Evolutionary conservation across 176 grass and related monocot genomes (phyloP).

Genomic region (Aegilops tauschii): DNA sequence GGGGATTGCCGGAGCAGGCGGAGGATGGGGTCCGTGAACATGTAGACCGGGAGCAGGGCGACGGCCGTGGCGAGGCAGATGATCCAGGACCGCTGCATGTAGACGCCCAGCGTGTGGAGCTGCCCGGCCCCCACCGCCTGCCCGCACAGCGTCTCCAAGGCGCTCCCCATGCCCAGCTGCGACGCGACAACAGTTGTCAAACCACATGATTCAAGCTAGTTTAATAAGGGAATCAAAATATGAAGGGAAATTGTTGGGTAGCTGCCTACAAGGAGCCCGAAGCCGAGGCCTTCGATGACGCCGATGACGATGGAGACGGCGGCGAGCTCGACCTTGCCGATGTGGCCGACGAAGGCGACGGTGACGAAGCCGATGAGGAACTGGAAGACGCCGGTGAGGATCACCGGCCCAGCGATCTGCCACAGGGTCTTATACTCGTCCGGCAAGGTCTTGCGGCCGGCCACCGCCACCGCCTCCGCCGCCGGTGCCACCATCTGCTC

Average conservation of each 20-base stretch:
- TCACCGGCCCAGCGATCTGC: slow-evolving; percentile 52
- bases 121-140: slow-evolving; percentile 67
- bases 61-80: slow-evolving; percentile 45
- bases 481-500: slow-evolving; percentile 18
- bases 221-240: no score
- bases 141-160: slow-evolving; percentile 75
- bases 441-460: slow-evolving; percentile 24
- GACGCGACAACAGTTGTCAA: neutral
- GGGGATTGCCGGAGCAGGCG: slow-evolving; percentile 45
- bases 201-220: no score
- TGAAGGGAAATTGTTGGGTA: no score
- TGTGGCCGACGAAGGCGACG: slow-evolving; percentile 51
- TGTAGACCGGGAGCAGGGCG: slow-evolving; percentile 46
- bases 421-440: slow-evolving; percentile 54
- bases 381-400: slow-evolving; percentile 54
- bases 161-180: slow-evolving; percentile 84
- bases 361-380: slow-evolving; percentile 62
- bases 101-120: slow-evolving; percentile 60
- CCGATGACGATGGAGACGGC: slow-evolving; percentile 52
- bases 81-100: slow-evolving; percentile 81
- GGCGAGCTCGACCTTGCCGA: slow-evolving; percentile 54
- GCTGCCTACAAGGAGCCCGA: neutral
- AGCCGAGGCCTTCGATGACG: slow-evolving; percentile 61
- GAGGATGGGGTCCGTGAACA: slow-evolving; percentile 49
- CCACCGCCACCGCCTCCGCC: neutral